Conservation (phyloP, 2,329 filamentous ascomycete genomes). For the Claviceps pazoutovae region DNA sequence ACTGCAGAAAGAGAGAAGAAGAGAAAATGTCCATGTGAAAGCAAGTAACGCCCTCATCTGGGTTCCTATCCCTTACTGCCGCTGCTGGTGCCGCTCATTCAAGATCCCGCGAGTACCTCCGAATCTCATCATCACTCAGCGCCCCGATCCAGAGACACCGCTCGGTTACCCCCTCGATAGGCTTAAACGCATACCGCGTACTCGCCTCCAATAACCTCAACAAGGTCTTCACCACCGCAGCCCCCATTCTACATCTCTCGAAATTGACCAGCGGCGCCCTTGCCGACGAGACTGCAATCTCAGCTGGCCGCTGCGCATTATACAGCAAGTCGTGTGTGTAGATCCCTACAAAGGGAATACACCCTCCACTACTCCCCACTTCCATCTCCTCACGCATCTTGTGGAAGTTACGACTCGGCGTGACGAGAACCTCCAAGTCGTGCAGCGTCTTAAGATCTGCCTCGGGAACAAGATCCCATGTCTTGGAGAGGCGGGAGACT, state of each 20-base stretch:
- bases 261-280: conserved; percentile 67
- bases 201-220: conserved; percentile 68
- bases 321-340: conserved; percentile 77
- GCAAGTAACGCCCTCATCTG: not conserved
- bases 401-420: conserved; percentile 65
- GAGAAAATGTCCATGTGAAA: not conserved
- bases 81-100: conserved; percentile 19
- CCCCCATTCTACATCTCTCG: conserved; percentile 64
- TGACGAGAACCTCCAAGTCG: conserved; percentile 59
- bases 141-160: conserved; percentile 78
- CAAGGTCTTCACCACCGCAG: conserved; percentile 65
- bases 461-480: conserved; percentile 56
- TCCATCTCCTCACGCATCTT: conserved; percentile 72
- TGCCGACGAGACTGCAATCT: conserved; percentile 53
- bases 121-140: conserved; percentile 61
- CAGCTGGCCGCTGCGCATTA: conserved; percentile 65
- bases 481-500: conserved; percentile 50
- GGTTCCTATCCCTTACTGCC: not conserved
- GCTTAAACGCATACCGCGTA: conserved; percentile 57
- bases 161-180: conserved; percentile 64
- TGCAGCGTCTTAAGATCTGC: conserved; percentile 51
- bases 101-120: conserved; percentile 34
- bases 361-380: conserved; percentile 48
- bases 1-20: not conserved
- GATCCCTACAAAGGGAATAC: conserved; percentile 71